These are phyloP conservation scores for Phtheirospermum japonicum DNA, from an alignment of 257 asterid species.

Conservation along the genomic window DNA sequence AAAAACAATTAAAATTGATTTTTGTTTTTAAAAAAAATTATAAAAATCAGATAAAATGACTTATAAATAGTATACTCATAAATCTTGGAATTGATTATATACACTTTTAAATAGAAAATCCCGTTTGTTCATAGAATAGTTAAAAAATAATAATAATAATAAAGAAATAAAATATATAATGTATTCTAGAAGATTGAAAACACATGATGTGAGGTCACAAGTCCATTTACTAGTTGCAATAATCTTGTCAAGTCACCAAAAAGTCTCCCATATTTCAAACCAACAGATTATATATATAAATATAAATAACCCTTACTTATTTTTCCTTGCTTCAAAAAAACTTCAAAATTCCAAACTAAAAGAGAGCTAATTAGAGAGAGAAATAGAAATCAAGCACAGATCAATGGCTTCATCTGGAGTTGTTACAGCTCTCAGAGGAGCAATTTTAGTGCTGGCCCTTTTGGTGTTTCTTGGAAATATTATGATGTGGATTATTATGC, in stretches of 20 bases:
- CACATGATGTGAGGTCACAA: slow-evolving; percentile 30
- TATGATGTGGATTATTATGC: slow-evolving; percentile 98
- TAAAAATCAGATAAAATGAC: no score
- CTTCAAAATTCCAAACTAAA: background rate
- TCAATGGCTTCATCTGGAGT: slow-evolving; percentile 43
- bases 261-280: slow-evolving; percentile 17
- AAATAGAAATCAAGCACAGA: no score
- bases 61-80: no score
- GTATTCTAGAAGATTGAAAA: slow-evolving; percentile 25
- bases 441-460: slow-evolving; percentile 52
- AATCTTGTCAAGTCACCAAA: slow-evolving; percentile 38
- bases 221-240: slow-evolving; percentile 46
- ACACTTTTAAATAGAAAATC: no score
- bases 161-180: no score
- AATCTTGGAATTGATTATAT: no score
- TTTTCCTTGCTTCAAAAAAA: background rate
- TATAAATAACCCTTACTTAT: background rate
- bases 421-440: slow-evolving; percentile 45
- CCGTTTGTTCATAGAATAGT: no score
- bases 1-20: no score
- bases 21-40: no score
- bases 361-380: background rate
- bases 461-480: slow-evolving; percentile 78
- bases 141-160: no score
- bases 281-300: slow-evolving; percentile 18